Evolutionary conservation across 1,284 basidiomycete species (phyloP).

Genomic region (Fomitiporia mediterranea): DNA sequence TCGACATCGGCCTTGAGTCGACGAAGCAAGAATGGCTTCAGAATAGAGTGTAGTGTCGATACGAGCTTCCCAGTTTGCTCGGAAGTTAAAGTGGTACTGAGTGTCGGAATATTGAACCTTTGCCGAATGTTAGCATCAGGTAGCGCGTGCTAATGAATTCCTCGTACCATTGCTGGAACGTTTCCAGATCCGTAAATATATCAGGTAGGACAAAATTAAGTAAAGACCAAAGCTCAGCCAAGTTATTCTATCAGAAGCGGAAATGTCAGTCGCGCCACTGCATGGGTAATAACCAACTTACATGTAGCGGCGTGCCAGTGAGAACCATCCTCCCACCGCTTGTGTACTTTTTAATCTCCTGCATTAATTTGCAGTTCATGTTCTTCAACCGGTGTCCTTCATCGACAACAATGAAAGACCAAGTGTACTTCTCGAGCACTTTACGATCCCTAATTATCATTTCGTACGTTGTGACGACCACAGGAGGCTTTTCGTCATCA

Average conservation of each 20-base stretch:
- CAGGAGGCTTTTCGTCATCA: conserved; percentile 54
- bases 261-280: not conserved
- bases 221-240: conserved; percentile 90
- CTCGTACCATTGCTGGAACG: conserved; percentile 85
- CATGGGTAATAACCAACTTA: conserved; percentile 35
- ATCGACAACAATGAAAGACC: conserved; percentile 95
- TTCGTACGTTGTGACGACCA: conserved; percentile 91
- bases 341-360: conserved; percentile 85
- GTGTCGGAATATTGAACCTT: conserved; percentile 72
- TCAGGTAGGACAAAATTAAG: conserved; percentile 93
- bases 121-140: not conserved
- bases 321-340: conserved; percentile 88
- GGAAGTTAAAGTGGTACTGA: conserved; percentile 52
- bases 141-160: conserved; percentile 10
- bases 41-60: conserved; percentile 80
- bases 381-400: conserved; percentile 96
- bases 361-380: conserved; percentile 84
- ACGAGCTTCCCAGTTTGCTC: conserved; percentile 68
- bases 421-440: conserved; percentile 64
- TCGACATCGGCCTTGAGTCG: conserved; percentile 92
- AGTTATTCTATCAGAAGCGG: conserved; percentile 64
- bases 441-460: conserved; percentile 83
- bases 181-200: conserved; percentile 86
- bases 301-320: conserved; percentile 91
- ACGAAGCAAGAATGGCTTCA: conserved; percentile 93